Conservation (phyloP, 73 alveolate species). For the Breviolum minutum region DNA sequence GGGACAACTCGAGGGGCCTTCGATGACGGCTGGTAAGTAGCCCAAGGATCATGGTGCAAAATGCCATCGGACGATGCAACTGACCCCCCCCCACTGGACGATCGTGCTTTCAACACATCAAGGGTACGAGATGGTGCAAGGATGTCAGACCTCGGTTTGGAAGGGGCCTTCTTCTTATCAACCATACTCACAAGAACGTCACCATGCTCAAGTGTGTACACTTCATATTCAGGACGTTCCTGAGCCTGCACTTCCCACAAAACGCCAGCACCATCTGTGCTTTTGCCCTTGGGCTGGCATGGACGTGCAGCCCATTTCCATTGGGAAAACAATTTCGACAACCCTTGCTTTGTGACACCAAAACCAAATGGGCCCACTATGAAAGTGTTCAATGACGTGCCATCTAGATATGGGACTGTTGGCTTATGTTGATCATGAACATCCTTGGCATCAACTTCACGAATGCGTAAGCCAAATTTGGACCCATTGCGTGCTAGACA, state of each 20-base stretch:
- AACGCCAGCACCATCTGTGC: not conserved
- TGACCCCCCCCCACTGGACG: no score
- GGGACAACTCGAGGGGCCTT: not conserved
- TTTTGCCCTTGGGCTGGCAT: not conserved
- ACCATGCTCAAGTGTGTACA: not conserved
- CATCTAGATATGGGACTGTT: not conserved
- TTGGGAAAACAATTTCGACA: no score
- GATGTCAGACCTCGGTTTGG: no score
- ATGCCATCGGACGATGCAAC: no score
- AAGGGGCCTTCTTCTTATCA: no score
- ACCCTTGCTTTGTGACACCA: not conserved
- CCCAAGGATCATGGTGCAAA: not conserved
- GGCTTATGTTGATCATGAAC: not conserved
- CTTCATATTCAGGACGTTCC: not conserved
- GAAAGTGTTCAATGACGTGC: not conserved
- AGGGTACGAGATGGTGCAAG: no score
- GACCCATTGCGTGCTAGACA: not conserved
- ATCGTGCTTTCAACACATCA: no score
- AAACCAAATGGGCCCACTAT: not conserved
- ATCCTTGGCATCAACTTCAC: not conserved
- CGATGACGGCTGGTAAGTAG: not conserved
- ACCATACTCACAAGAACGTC: no score
- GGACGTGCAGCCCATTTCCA: not conserved
- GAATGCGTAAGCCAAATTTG: not conserved
- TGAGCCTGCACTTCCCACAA: not conserved